Base-by-base conservation (phyloP, 148 eudicot genomes). In the Silene uniflora region DNA sequence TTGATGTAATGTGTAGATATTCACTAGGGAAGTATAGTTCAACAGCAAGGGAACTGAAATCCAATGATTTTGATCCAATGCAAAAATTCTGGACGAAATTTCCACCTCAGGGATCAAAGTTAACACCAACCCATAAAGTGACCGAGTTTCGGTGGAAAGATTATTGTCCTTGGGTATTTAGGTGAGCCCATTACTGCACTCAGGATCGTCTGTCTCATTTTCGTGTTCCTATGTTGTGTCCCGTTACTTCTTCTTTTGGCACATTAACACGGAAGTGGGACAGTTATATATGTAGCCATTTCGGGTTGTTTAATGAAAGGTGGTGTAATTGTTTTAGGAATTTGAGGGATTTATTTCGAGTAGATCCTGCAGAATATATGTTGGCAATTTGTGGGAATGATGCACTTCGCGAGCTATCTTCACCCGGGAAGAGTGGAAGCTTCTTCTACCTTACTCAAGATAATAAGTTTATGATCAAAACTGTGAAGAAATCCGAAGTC, bases 381-480 rank as follows among this genome's bases (percentile, higher is more conserved):
- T 58, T 89, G 56, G 91, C 99, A 73, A 86, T 96, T 9, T 92
- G 98, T 82, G 99, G 99, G 62, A 86, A 86, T 79, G 98, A 87
- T 80, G 88, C 94, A 22, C 86, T 96, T 7, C 80, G 98, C 64
- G 99, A 96, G 84, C 88, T 96, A 16, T 91, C 98, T 46, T 92
- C 99, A 29, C 99, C 97, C 0, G 99, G 99, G 63, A 95, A 95
- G 83, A 95, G 99, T 82, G 99, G 99, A 62, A 92, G 99, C 80
- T 88, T 81, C 79, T 92, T 96, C 79, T 96, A 92, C 83, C 82
- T 96, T 25, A 91, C 98, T 6, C 97, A 92, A 78, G 99, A 96
- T 69, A 98, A 96, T 77, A 81, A 93, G 71, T 96, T 90, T 73
- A 92, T 96, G 97, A 96, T 96, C n/a, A 96, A 96, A 81, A 92